phyloP scores from a whole-genome alignment of 2,329 filamentous ascomycete species.

The Calonectria naviculata region DNA sequence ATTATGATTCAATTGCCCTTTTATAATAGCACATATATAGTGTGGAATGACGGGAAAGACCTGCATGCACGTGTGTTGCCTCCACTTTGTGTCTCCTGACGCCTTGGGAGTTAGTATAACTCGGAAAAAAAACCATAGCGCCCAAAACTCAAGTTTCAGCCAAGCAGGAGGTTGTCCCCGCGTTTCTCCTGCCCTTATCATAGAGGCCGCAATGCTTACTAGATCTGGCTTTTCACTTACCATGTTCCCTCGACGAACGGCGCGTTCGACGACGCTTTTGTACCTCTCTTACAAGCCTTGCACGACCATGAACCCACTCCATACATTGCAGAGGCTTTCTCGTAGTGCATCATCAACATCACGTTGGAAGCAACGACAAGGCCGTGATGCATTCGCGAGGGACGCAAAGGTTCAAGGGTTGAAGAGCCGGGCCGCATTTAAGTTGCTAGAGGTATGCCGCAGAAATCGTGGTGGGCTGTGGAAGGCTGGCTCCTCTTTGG shows the following conservation, averaged over 20 bases:
- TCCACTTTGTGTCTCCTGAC: too few species aligned
- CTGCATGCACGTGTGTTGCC: too few species aligned
- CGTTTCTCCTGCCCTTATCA: neutral
- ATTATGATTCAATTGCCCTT: too few species aligned
- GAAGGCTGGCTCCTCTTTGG: neutral
- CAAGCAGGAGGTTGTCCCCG: too few species aligned
- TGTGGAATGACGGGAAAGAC: too few species aligned
- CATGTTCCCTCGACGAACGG: slow-evolving; percentile 2
- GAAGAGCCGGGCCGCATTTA: slow-evolving; percentile 93
- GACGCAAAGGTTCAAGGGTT: slow-evolving; percentile 83
- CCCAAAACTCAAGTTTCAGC: too few species aligned
- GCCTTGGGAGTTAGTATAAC: too few species aligned
- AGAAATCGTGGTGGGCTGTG: neutral
- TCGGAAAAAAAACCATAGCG: too few species aligned
- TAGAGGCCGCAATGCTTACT: neutral
- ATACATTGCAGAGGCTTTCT: neutral
- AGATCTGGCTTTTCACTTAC: neutral
- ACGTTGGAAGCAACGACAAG: slow-evolving; percentile 86
- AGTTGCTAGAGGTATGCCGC: slow-evolving; percentile 79
- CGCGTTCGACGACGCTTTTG: slow-evolving; percentile 2
- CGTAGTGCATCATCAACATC: slow-evolving; percentile 69
- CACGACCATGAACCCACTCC: neutral
- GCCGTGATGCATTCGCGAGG: slow-evolving; percentile 76
- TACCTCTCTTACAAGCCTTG: neutral
- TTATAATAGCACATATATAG: too few species aligned